These are phyloP conservation scores for Pythium phragmitis DNA, from an alignment of 352 stramenopile genomes.

Conservation along the genomic window DNA sequence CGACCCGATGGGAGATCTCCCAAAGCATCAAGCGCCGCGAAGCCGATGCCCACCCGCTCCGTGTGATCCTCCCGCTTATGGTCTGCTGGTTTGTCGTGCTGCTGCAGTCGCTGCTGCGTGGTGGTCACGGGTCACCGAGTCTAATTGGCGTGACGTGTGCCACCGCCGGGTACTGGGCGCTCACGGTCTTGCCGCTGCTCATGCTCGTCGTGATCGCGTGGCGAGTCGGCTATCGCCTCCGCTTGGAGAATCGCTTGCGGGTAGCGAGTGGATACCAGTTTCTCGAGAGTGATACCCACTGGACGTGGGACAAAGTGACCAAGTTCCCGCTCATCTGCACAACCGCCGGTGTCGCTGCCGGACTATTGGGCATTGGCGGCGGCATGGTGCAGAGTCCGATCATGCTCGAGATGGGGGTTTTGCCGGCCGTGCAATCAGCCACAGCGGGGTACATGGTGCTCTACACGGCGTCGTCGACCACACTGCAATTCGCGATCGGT, in stretches of 20 bases:
- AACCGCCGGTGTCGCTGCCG: constrained; percentile 93
- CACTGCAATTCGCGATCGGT: constrained; percentile 82
- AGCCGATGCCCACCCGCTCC: constrained; percentile 44
- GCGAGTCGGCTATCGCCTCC: constrained; percentile 34
- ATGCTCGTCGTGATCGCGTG: constrained; percentile 23
- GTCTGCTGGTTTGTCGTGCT: constrained; percentile 71
- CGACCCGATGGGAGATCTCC: constrained; percentile 32
- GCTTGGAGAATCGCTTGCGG: constrained; percentile 56
- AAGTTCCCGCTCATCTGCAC: constrained; percentile 93
- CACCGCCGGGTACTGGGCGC: constrained; percentile 89
- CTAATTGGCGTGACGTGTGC: constrained; percentile 93
- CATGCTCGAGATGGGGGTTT: constrained; percentile 97
- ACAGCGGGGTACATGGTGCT: constrained; percentile 91
- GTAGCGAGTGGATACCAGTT: constrained; percentile 74
- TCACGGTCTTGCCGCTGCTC: constrained; percentile 87
- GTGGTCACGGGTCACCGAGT: constrained; percentile 65
- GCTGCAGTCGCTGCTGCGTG: constrained; percentile 67
- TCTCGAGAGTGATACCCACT: constrained; percentile 93
- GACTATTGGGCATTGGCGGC: constrained; percentile 95
- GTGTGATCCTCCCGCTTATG: constrained; percentile 54
- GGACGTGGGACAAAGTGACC: constrained; percentile 86
- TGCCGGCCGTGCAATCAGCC: constrained; percentile 84
- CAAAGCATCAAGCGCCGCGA: constrained; percentile 47
- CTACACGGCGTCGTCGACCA: constrained; percentile 92
- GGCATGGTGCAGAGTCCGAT: constrained; percentile 98